phyloP scores from a whole-genome alignment of 176 grass and related monocot genomes.

The Miscanthus lutarioriparius region DNA sequence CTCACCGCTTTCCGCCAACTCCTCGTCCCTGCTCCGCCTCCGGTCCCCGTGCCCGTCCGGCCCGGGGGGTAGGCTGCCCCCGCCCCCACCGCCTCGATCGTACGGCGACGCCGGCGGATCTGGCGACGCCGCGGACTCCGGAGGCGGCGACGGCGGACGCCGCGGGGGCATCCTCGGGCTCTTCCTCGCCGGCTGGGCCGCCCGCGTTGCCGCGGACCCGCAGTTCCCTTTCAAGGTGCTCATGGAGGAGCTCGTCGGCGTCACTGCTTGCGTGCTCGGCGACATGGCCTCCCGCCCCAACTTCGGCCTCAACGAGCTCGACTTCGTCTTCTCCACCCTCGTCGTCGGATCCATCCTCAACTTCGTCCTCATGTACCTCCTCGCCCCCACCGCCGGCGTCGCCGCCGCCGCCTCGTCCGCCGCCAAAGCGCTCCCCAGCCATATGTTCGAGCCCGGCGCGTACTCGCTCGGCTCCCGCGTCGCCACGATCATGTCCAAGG shows the following conservation, averaged over 20 bases:
- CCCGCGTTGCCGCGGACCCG: conserved; percentile 73
- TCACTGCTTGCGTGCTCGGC: conserved; percentile 70
- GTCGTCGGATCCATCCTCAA: conserved; percentile 94
- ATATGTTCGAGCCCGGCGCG: conserved; percentile 77
- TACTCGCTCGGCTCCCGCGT: conserved; percentile 68
- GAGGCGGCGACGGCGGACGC: conserved; percentile 14
- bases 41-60: conserved; percentile 40
- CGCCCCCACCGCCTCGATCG: conserved; percentile 47
- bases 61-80: conserved; percentile 51
- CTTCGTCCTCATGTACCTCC: conserved; percentile 91
- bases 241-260: conserved; percentile 91
- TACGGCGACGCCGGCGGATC: conserved; percentile 42
- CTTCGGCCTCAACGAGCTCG: conserved; percentile 89
- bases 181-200: conserved; percentile 73
- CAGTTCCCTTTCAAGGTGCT: conserved; percentile 94
- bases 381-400: conserved; percentile 63
- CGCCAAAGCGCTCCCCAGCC: conserved; percentile 52
- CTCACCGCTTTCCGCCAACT: conserved; percentile 30
- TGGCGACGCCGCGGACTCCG: conserved; percentile 49
- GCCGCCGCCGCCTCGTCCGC: conserved; percentile 40
- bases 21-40: conserved; percentile 39
- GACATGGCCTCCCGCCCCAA: conserved; percentile 88
- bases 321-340: conserved; percentile 91
- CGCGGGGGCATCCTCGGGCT: conserved; percentile 55
- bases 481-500: conserved; percentile 67